Base-by-base conservation (phyloP, 164 flowering plant species). In the Platanus orientalis region DNA sequence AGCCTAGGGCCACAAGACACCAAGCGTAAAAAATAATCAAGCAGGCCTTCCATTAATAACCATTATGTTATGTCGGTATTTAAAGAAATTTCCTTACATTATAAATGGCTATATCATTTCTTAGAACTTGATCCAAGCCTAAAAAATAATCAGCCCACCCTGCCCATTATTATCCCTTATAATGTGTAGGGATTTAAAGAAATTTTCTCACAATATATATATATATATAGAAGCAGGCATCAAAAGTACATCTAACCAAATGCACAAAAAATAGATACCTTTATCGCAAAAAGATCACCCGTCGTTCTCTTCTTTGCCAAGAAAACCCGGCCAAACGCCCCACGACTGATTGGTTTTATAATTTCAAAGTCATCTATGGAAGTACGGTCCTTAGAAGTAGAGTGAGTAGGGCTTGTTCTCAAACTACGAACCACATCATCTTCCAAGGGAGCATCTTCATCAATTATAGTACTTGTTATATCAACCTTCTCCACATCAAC, bases 351-450 rank as follows among this genome's bases (percentile, higher is more conserved):
- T 54, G 99, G 99, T 71, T 92, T 95, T 61, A 95, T 95, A 60
- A 95, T 95, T 76, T 89, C 98, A 83, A 95, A 95, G 78, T 92
- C 96, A 76, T 95, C 99, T 57, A 95, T 95, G 10, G 99, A 85
- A n/a, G 99, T 95, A n/a, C 99, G 90, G 60, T 95, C 99, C 77
- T 81, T 92, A n/a, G n/a, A n/a, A 24, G 87, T 66, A 53, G 89
- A 59, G 76, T 92, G 92, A 45, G 80, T 66, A 29, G 99, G 97
- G 69, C 97, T 89, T 40, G 96, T 81, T 72, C 97, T 82, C 76
- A 92, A 79, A 76, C 99, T 92, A 62, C 91, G 97, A 34, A 92
- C 81, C 51, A 83, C 87, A 73, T 95, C 99, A 77, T 95, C 99
- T 74, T 95, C 99, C 64, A 95, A 61, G 49, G 97, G 92, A 44